Percentiles rank a stretch among this genome's conserved stretches.
phyloP scores from a whole-genome alignment of 2,329 filamentous ascomycete species.

The Microcera coccophila region DNA sequence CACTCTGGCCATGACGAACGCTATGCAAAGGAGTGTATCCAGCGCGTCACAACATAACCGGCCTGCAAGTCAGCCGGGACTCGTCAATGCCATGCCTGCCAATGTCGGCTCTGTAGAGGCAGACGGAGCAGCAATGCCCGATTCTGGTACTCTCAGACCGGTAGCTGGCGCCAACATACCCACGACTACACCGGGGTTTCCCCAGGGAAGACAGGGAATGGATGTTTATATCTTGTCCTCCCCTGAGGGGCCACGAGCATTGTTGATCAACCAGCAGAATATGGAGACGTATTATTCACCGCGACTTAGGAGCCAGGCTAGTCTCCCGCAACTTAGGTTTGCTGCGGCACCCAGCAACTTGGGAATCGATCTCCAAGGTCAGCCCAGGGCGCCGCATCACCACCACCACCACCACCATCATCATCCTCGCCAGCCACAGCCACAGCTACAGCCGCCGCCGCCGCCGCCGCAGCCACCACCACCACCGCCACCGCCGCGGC shows the following conservation, averaged over 20 bases:
- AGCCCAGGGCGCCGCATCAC: conserved; percentile 23
- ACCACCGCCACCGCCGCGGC: conserved; percentile 22
- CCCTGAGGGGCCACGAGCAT: conserved; percentile 54
- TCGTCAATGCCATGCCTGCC: conserved; percentile 40
- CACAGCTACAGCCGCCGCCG: conserved; percentile 19
- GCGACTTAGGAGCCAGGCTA: conserved; percentile 28
- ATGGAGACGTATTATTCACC: conserved; percentile 52
- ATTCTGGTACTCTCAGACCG: conserved; percentile 33
- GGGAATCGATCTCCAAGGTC: conserved; percentile 16
- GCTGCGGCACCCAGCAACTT: conserved; percentile 11
- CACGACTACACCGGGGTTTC: conserved; percentile 14
- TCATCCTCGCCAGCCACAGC: conserved; percentile 10
- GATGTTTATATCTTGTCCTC: conserved; percentile 61
- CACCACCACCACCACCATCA: conserved; percentile 23
- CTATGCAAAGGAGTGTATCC: conserved; percentile 51
- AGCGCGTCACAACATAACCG: conserved; percentile 41
- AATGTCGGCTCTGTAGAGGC: conserved; percentile 35
- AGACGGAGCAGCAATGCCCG: conserved; percentile 48
- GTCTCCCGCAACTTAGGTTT: conserved; percentile 27
- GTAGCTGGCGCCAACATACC: conserved; percentile 27
- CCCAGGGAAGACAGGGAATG: conserved; percentile 31
- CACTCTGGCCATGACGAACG: conserved; percentile 45
- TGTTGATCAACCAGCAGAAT: conserved; percentile 51
- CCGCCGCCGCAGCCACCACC: conserved; percentile 13
- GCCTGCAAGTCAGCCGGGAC: conserved; percentile 36